Evolutionary conservation across 345 rosid species (phyloP).

Genomic region (Raphanus sativus): DNA sequence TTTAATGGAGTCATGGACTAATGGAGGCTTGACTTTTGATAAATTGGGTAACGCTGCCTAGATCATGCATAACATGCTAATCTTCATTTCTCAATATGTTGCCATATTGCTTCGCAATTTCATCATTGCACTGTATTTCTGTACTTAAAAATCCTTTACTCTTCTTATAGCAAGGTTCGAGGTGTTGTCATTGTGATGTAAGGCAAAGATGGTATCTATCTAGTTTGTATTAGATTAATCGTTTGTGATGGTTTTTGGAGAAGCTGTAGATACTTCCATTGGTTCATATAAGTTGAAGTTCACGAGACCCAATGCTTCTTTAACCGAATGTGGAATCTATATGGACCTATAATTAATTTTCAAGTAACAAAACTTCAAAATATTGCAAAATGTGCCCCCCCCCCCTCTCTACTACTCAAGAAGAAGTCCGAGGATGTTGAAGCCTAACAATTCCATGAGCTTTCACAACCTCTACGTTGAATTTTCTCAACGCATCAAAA

Average conservation of each 20-base stretch:
- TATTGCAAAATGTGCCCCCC: background rate
- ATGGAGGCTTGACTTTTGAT: background rate
- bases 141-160: background rate
- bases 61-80: background rate
- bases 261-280: no score
- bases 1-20: background rate
- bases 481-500: conserved; percentile 72
- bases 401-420: background rate
- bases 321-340: no score
- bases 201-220: no score
- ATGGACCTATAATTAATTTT: background rate
- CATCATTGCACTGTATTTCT: background rate
- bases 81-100: background rate
- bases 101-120: background rate
- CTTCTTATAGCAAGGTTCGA: background rate
- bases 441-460: conserved; percentile 76
- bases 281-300: no score
- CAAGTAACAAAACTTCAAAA: conserved; percentile 24
- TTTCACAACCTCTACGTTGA: conserved; percentile 65
- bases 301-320: no score
- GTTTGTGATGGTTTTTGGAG: no score
- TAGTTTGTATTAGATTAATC: no score
- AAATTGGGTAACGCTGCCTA: background rate
- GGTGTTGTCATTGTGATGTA: background rate
- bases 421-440: conserved; percentile 33